Conservation (phyloP, 306 rosid species). For the Trifolium pratense region DNA sequence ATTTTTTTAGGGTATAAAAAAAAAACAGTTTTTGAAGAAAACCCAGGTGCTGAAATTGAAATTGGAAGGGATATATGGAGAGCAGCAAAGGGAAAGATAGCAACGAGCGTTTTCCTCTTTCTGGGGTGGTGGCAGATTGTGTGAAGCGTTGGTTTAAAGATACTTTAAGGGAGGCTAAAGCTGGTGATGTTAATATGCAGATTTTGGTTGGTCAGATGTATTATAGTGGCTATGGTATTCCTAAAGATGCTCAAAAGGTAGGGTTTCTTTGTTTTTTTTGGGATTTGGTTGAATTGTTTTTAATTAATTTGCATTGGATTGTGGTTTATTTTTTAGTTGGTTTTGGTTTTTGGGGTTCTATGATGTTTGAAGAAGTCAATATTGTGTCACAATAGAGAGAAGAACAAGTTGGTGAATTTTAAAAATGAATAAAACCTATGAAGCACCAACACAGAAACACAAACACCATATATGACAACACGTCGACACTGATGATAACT, state of each 20-base stretch:
- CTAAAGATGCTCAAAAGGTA: slow-evolving; percentile 89
- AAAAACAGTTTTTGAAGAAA: slow-evolving; percentile 22
- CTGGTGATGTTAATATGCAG: slow-evolving; percentile 92
- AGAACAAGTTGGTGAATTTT: no score
- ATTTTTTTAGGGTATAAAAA: neutral
- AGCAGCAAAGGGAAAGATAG: slow-evolving; percentile 48
- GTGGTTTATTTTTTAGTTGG: slow-evolving; percentile 21
- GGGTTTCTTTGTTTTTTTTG: neutral
- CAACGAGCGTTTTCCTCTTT: slow-evolving; percentile 62
- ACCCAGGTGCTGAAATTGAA: slow-evolving; percentile 27
- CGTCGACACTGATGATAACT: neutral
- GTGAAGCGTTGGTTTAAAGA: slow-evolving; percentile 93
- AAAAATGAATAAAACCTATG: neutral
- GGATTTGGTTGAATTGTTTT: neutral
- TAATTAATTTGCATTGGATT: slow-evolving; percentile 4
- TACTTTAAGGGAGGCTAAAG: slow-evolving; percentile 82
- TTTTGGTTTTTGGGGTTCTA: slow-evolving; percentile 24
- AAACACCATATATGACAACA: neutral
- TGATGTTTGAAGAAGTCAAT: slow-evolving; percentile 6
- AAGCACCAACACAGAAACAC: neutral
- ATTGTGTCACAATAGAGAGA: neutral
- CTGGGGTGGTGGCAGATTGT: slow-evolving; percentile 87
- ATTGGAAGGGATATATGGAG: slow-evolving; percentile 59
- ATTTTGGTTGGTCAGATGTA: slow-evolving; percentile 95
- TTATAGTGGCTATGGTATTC: slow-evolving; percentile 82